These are phyloP conservation scores for Rhododendron ferrugineum DNA, from an alignment of 148 eudicot species.

Conservation along the genomic window DNA sequence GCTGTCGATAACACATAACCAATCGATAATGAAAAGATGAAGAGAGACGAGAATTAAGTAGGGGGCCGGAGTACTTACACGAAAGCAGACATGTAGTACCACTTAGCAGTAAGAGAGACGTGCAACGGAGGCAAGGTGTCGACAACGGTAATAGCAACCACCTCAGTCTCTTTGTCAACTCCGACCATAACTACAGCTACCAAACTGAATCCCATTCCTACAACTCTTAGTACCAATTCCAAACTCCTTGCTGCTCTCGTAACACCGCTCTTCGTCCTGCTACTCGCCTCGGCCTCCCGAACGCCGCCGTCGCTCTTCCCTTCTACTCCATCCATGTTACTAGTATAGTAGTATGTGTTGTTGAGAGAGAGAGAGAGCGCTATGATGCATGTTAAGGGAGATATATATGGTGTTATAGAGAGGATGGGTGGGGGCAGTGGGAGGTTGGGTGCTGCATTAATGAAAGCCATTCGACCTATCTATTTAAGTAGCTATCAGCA, in stretches of 20 bases:
- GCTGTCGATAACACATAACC: too few species aligned
- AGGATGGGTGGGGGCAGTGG: neutral
- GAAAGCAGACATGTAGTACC: slow-evolving; percentile 22
- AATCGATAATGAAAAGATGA: neutral
- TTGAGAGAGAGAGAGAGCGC: neutral
- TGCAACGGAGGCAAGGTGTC: slow-evolving; percentile 9
- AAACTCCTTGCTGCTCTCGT: neutral
- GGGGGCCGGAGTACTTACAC: slow-evolving; percentile 6
- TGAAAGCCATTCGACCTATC: neutral
- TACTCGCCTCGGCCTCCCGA: neutral
- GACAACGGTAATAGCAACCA: slow-evolving; percentile 1
- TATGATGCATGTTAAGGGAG: too few species aligned
- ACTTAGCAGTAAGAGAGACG: slow-evolving; percentile 18
- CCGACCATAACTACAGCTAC: slow-evolving; percentile 22
- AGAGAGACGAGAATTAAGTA: neutral
- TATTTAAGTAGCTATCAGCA: neutral
- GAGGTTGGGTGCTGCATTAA: neutral
- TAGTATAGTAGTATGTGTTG: neutral
- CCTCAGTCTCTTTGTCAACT: slow-evolving; percentile 12
- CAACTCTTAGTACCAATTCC: slow-evolving; percentile 7
- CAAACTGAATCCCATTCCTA: slow-evolving; percentile 11
- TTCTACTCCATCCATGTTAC: neutral
- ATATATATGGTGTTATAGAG: neutral
- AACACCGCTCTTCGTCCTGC: neutral
- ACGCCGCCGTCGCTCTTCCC: neutral